phyloP scores from a whole-genome alignment of 371 early-diverging fungal species.

The Mucor ambiguus region DNA sequence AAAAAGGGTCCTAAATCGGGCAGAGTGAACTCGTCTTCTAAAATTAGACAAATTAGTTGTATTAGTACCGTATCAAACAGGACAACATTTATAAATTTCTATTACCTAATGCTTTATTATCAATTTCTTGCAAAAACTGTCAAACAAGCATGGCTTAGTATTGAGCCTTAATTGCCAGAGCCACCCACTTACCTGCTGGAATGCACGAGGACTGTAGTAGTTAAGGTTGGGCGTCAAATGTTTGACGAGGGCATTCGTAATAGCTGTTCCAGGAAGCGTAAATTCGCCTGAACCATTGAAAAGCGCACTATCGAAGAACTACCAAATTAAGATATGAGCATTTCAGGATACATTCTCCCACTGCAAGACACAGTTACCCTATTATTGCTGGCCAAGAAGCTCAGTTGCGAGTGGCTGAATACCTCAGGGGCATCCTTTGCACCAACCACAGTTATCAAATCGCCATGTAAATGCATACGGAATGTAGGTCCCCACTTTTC shows the following conservation, averaged over 20 bases:
- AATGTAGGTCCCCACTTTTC: slow-evolving; percentile 31
- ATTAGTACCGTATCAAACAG: neutral
- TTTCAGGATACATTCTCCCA: neutral
- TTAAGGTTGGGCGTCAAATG: slow-evolving; percentile 36
- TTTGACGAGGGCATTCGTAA: slow-evolving; percentile 15
- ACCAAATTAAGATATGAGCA: neutral
- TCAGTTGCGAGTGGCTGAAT: slow-evolving; percentile 26
- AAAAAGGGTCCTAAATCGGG: slow-evolving; percentile 17
- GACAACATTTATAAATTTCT: neutral
- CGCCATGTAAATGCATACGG: slow-evolving; percentile 35
- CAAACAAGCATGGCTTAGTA: neutral
- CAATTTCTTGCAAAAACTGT: slow-evolving; percentile 6
- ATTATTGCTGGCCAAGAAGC: slow-evolving; percentile 20
- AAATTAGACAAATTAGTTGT: neutral
- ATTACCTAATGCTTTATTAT: neutral
- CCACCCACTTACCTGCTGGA: slow-evolving; percentile 20
- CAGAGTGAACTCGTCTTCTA: neutral
- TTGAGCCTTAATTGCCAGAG: neutral
- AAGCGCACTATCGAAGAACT: neutral
- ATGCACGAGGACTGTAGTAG: slow-evolving; percentile 19
- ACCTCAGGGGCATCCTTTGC: slow-evolving; percentile 27
- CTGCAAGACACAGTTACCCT: slow-evolving; percentile 15
- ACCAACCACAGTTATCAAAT: slow-evolving; percentile 24
- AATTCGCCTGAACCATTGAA: neutral
- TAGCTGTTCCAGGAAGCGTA: neutral